Conservation (phyloP, 208 protist species). For the Acanthamoeba culbertsoni region DNA sequence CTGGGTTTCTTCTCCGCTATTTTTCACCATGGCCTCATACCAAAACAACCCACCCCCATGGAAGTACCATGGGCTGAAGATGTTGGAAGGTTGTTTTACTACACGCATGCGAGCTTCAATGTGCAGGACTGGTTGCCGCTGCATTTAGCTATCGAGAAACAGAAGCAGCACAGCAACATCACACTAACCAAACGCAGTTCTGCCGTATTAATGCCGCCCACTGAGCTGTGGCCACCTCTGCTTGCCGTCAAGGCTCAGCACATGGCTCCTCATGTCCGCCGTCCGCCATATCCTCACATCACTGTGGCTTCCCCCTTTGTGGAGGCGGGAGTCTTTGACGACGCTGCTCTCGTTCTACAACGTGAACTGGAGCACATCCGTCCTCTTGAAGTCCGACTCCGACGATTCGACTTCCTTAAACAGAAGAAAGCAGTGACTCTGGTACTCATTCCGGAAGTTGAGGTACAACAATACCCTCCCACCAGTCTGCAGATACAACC, state of each 20-base stretch:
- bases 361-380: neutral
- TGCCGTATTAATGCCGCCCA: neutral
- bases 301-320: neutral
- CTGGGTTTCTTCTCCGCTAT: neutral
- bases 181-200: neutral
- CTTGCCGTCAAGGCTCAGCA: neutral
- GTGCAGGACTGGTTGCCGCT: neutral
- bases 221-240: neutral
- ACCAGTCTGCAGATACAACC: neutral
- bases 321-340: neutral
- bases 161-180: neutral
- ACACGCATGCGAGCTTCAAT: neutral
- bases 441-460: neutral
- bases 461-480: neutral
- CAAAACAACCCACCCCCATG: neutral
- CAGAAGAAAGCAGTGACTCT: neutral
- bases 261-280: neutral
- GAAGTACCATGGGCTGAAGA: neutral
- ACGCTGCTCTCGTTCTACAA: neutral
- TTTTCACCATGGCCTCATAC: neutral
- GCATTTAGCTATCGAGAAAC: neutral
- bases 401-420: neutral
- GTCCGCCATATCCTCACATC: neutral
- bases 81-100: neutral
- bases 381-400: neutral